Conservation (phyloP, 192 early-diverging fungal genomes). For the Powellomyces hirtus region DNA sequence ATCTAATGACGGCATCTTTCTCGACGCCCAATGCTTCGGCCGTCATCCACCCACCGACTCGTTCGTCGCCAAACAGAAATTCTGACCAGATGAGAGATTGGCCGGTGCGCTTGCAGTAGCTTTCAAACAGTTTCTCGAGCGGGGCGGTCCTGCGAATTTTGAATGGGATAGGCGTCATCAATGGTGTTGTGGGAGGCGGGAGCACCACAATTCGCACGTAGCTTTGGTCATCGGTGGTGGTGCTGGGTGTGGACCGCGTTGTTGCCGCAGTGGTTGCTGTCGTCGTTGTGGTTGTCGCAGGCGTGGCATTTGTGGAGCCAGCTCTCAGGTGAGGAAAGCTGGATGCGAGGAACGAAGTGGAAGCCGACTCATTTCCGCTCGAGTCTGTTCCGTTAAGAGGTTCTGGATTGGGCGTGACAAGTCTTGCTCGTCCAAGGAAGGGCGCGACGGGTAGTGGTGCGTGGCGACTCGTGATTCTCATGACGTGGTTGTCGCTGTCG, state of each 20-base stretch:
- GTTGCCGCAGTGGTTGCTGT: not conserved
- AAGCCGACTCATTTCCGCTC: too few relatives aligned
- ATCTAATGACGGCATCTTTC: slow-evolving; percentile 5
- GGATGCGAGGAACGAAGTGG: too few relatives aligned
- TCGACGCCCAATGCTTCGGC: slow-evolving; percentile 6
- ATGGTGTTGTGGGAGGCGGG: not conserved
- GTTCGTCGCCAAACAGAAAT: slow-evolving; percentile 11
- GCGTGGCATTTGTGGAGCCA: too few relatives aligned
- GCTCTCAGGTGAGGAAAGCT: too few relatives aligned
- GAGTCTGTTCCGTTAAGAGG: too few relatives aligned
- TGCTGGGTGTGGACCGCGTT: not conserved
- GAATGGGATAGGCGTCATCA: slow-evolving; percentile 1
- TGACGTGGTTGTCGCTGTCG: too few relatives aligned
- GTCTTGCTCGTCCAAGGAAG: too few relatives aligned
- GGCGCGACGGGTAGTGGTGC: too few relatives aligned
- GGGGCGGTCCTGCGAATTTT: slow-evolving; percentile 11
- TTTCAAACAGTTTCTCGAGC: not conserved
- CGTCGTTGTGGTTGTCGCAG: slow-evolving; percentile 1
- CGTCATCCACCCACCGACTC: slow-evolving; percentile 5
- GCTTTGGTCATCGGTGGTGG: not conserved
- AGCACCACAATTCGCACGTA: slow-evolving; percentile 1
- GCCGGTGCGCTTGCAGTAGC: slow-evolving; percentile 1
- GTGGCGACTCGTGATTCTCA: too few relatives aligned
- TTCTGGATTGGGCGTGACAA: too few relatives aligned
- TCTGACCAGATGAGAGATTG: not conserved